phyloP scores from a whole-genome alignment of 2,329 filamentous ascomycete species.

The Verticillium isaacii region DNA sequence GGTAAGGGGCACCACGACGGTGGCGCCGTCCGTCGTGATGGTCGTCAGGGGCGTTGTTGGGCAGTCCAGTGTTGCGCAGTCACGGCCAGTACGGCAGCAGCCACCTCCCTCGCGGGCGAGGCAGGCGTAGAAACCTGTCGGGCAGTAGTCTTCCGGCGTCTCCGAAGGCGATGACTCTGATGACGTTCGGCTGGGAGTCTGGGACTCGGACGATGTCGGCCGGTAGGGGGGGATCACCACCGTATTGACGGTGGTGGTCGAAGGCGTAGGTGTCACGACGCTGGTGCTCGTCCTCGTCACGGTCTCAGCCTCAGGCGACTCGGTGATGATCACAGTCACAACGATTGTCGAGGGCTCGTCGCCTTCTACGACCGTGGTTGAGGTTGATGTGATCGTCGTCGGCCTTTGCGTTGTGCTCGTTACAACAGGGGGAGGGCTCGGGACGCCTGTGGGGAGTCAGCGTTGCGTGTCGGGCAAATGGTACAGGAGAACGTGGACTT shows the following conservation, averaged over 20 bases:
- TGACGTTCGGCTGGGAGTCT: slow-evolving; percentile 25
- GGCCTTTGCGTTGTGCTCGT: slow-evolving; percentile 17
- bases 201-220: slow-evolving; percentile 29
- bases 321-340: slow-evolving; percentile 34
- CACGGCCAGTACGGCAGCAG: slow-evolving; percentile 82
- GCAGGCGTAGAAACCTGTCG: slow-evolving; percentile 89
- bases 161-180: slow-evolving; percentile 21
- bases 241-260: slow-evolving; percentile 30
- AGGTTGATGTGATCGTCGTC: slow-evolving; percentile 32
- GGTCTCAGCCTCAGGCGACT: slow-evolving; percentile 27
- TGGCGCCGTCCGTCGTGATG: slow-evolving; percentile 63
- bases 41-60: slow-evolving; percentile 56
- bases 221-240: slow-evolving; percentile 41
- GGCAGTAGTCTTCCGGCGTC: slow-evolving; percentile 54
- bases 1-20: slow-evolving; percentile 60
- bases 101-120: slow-evolving; percentile 75
- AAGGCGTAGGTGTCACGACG: slow-evolving; percentile 28
- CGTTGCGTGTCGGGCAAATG: slow-evolving; percentile 2
- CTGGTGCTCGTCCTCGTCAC: slow-evolving; percentile 30
- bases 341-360: slow-evolving; percentile 34
- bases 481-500: slow-evolving; percentile 25
- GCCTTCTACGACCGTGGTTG: slow-evolving; percentile 27
- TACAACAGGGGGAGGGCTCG: slow-evolving; percentile 18
- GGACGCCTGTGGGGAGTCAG: slow-evolving; percentile 25
- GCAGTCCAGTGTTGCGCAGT: slow-evolving; percentile 80